Evolutionary conservation across 1,139 yeast genomes (phyloP), one percentile per base, ranked within the genome.

Genomic region (Yarrowia galli): DNA sequence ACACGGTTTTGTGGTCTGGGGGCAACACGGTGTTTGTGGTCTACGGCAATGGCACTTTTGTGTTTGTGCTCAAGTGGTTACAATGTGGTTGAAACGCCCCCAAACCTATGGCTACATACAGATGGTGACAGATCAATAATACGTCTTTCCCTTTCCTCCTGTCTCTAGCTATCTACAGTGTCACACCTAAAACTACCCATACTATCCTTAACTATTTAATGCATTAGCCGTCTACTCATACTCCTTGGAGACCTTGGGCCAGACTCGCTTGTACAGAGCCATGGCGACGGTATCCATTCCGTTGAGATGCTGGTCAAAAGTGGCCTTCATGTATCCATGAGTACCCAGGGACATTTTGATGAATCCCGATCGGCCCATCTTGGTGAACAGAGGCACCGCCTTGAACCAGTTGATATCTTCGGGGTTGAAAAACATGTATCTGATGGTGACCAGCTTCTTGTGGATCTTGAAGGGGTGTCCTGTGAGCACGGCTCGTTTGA

Each of bases 381-480:
- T 92, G 61, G 98, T 93, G 78, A 92, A 95, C 71, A 96, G 81
- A 49, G 98, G 98, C 72, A 96, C 89, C 6, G 96, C 89, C 81
- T 91, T 91, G 84, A 90, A 96, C 87, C 91, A 91, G 72, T 85
- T 85, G 73, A 96, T 90, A 77, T 96, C 99, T 58, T 90, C 92
- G 15, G 92, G 81, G 75, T 89, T 92, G 87, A 93, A 95, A 83
- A 96, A 96, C 99, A 96, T 96, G 84, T 92, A 96, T 73, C 99
- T 88, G 69, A 95, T 86, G 3, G 99, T 95, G 69, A 95, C 93
- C 54, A 93, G 91, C 71, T 85, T 87, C 81, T 92, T 95, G 82
- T 96, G 98, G 74, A 96, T 93, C 82, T 93, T 95, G 79, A 92
- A 89, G 49, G 98, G 97, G 73, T 92, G 93, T 67, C 99, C 99